Base-by-base conservation (phyloP, 2,329 filamentous ascomycete genomes). In the Colletotrichum brevisporum region DNA sequence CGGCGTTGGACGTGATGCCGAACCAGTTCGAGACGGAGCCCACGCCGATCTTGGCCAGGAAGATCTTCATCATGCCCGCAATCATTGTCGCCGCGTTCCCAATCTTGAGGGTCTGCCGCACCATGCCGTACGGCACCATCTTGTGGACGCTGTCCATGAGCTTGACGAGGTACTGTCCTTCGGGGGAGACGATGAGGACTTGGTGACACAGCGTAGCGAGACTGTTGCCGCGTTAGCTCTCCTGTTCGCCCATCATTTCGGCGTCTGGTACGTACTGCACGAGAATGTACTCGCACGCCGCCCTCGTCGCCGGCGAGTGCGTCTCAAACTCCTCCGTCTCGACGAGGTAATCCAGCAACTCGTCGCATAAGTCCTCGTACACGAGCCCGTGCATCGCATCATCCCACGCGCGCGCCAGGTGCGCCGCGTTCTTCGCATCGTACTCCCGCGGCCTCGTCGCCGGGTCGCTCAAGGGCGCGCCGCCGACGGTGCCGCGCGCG, bases 11-110 rank as follows among this genome's bases (percentile, higher is more conserved):
- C 0, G 91, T 94, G 47, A 94, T 77, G 0, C 93, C 92, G 12
- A 95, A 86, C 91, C 91, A 95, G 76, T 94, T 95, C 5, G 93
- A 94, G 58, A 95, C 80, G 8, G 89, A 89, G 2, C 89, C 90
- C 5, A 95, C 84, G 72, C 91, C 92, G 65, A 94, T 82, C 80
- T 96, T 96, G n/a, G 92, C 90, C 15, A 96, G 84, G 16, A 95
- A 84, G 16, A 95, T 81, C 61, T 85, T 87, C 77, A 93, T 86
- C 86, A 95, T 90, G 67, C 86, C 92, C 74, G 87, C 92, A 64
- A 95, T 90, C 93, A 96, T 95, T 21, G 90, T 92, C 1, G 92
- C 92, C 0, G 92, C 92, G 76, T 95, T 96, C 6, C 93, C 91
- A 15, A 95, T 86, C 48, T 89, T 88, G 4, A 96, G 81, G 0